A percentile compares a stretch with the other conserved stretches of the same genome.
Evolutionary conservation across 108 stramenopile genomes (phyloP).

Genomic region (Conticribra weissflogii): DNA sequence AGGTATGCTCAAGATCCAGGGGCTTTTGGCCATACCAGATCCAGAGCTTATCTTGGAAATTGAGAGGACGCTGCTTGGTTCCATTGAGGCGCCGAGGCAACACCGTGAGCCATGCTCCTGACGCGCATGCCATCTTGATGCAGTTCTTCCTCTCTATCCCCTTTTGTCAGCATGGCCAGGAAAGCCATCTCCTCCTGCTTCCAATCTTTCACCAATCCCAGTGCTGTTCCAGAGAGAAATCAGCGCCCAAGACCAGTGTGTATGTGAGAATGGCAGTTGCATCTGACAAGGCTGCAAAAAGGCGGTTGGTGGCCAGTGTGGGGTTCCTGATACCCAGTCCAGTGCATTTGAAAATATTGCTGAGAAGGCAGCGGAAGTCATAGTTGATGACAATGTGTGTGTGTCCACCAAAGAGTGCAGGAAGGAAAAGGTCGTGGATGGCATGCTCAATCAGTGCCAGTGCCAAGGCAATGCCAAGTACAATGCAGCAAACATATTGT

Average conservation of each 20-base stretch:
- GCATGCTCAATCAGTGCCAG: conserved; percentile 18
- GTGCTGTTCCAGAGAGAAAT: no score
- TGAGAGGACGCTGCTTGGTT: conserved; percentile 16
- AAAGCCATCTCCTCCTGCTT: background rate
- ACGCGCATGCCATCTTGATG: background rate
- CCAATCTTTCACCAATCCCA: background rate
- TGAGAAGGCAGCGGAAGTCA: conserved; percentile 3
- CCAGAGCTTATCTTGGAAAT: conserved; percentile 23
- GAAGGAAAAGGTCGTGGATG: conserved; percentile 12
- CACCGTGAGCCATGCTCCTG: background rate
- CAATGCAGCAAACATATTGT: conserved; percentile 28
- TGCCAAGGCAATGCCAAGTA: conserved; percentile 2
- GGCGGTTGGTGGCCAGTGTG: background rate
- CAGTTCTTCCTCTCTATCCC: background rate
- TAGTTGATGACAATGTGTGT: background rate
- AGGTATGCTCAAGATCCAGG: background rate
- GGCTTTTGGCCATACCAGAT: conserved; percentile 16
- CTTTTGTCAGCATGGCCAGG: background rate
- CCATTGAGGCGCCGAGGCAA: conserved; percentile 2
- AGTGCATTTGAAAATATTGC: conserved; percentile 3
- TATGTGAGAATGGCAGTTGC: background rate
- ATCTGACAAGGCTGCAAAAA: background rate
- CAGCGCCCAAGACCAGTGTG: background rate
- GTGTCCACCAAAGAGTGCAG: conserved; percentile 15
- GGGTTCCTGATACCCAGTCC: conserved; percentile 11